A percentile compares a stretch with the other conserved stretches of the same genome.
These are phyloP conservation scores for Candida boidinii DNA, from an alignment of 805 yeast species.

Conservation along the genomic window DNA sequence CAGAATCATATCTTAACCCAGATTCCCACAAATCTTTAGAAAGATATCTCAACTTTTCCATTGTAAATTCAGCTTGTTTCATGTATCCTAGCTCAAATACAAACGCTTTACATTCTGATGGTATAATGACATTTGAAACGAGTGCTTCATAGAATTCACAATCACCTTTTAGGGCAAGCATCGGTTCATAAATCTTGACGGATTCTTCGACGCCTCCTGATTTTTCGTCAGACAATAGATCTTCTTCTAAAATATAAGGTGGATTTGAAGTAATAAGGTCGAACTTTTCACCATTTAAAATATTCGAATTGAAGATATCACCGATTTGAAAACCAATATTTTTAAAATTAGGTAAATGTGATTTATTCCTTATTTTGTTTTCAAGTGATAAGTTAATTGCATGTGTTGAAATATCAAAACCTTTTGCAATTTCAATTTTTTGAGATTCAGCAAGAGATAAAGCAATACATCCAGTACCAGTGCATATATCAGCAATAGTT, in stretches of 20 bases:
- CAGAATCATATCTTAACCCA: constrained; percentile 42
- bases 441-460: constrained; percentile 33
- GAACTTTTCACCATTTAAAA: constrained; percentile 6
- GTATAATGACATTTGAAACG: constrained; percentile 32
- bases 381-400: constrained; percentile 45
- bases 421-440: constrained; percentile 19
- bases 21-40: constrained; percentile 27
- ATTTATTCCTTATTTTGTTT: constrained; percentile 29
- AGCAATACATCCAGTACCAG: constrained; percentile 87
- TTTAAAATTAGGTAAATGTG: not conserved
- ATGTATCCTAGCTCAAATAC: constrained; percentile 70
- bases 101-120: constrained; percentile 41
- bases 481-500: constrained; percentile 71
- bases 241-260: constrained; percentile 62
- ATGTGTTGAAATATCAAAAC: constrained; percentile 45
- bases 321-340: no score
- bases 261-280: constrained; percentile 80
- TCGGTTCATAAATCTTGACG: constrained; percentile 69
- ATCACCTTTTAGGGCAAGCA: constrained; percentile 71
- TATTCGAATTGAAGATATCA: constrained; percentile 8
- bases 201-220: constrained; percentile 46
- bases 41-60: constrained; percentile 1
- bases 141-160: constrained; percentile 60
- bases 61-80: constrained; percentile 43
- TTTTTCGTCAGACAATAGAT: constrained; percentile 30